These are phyloP conservation scores for Gnomoniopsis smithogilvyi DNA, from an alignment of 2,329 filamentous ascomycete species.

Conservation along the genomic window DNA sequence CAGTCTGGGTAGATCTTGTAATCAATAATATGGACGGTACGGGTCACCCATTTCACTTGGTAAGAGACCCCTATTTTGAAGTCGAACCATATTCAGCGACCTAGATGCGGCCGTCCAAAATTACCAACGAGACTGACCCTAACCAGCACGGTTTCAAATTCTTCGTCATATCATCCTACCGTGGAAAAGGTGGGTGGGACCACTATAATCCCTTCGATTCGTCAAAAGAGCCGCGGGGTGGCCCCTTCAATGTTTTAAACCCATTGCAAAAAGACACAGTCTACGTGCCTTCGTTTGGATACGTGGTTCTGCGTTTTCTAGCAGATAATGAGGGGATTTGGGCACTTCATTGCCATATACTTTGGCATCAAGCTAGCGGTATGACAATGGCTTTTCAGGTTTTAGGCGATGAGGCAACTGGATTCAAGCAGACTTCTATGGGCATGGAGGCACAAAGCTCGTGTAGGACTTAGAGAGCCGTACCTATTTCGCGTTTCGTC, in stretches of 20 bases:
- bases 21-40: conserved; percentile 26
- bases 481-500: too few relatives aligned
- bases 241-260: conserved; percentile 15
- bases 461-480: too few relatives aligned
- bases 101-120: too few relatives aligned
- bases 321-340: conserved; percentile 24
- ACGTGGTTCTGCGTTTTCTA: conserved; percentile 21
- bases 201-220: conserved; percentile 24
- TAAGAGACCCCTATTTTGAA: conserved; percentile 2
- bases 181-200: conserved; percentile 23
- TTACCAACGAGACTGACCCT: background rate
- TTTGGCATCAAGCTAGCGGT: conserved; percentile 23
- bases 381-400: conserved; percentile 25
- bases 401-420: conserved; percentile 17
- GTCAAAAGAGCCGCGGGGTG: conserved; percentile 20
- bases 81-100: too few relatives aligned
- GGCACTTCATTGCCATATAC: conserved; percentile 23
- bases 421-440: conserved; percentile 1
- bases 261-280: conserved; percentile 24
- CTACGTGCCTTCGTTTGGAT: conserved; percentile 22
- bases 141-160: conserved; percentile 24
- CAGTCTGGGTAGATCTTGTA: conserved; percentile 23
- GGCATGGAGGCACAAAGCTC: too few relatives aligned
- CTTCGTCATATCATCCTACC: conserved; percentile 21
- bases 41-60: conserved; percentile 24